These are phyloP conservation scores for Cyclostephanos tholiformis DNA, from an alignment of 108 stramenopile genomes.

Conservation along the genomic window DNA sequence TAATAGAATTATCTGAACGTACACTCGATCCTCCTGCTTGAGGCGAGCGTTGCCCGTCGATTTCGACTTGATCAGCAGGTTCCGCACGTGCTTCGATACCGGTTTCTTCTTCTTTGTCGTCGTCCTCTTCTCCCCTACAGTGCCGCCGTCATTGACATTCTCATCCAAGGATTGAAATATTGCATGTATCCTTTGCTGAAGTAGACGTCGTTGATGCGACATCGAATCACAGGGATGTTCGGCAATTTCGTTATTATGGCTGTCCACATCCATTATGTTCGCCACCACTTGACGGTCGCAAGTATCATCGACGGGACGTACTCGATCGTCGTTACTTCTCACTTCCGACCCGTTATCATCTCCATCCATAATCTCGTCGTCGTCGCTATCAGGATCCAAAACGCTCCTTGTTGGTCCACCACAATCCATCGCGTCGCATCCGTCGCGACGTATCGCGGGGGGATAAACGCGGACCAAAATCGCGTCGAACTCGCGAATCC, in stretches of 20 bases:
- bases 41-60: constrained; percentile 61
- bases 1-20: constrained; percentile 62
- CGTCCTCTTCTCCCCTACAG: constrained; percentile 10
- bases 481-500: constrained; percentile 48
- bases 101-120: constrained; percentile 58
- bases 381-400: constrained; percentile 43
- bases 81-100: constrained; percentile 68
- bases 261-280: not conserved
- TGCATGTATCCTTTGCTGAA: constrained; percentile 20
- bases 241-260: not conserved
- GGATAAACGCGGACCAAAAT: constrained; percentile 41
- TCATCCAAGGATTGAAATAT: constrained; percentile 14
- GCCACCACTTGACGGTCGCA: not conserved
- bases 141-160: constrained; percentile 11
- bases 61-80: constrained; percentile 75
- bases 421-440: not conserved
- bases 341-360: not conserved
- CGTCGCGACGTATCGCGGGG: not conserved
- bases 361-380: constrained; percentile 10
- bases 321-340: not conserved
- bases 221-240: not conserved
- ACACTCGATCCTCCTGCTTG: constrained; percentile 65
- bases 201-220: constrained; percentile 1
- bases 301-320: not conserved
- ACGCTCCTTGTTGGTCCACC: constrained; percentile 38